phyloP scores from a whole-genome alignment of 2,329 filamentous ascomycete genomes.

The Aphanoascus verrucosus region DNA sequence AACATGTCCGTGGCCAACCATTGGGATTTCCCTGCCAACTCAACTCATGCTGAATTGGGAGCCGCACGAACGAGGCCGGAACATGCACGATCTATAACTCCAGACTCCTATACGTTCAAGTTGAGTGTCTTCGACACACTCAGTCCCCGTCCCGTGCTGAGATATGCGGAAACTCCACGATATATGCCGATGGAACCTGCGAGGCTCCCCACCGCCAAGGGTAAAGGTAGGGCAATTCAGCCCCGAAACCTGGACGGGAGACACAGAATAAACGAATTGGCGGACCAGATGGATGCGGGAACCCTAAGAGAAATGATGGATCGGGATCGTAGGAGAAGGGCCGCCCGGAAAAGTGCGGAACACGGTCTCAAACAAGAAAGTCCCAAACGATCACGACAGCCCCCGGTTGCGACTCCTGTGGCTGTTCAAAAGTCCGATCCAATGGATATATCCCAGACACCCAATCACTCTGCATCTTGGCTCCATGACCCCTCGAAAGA shows the following conservation, averaged over 20 bases:
- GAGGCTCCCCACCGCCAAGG: slow-evolving; percentile 41
- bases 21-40: slow-evolving; percentile 44
- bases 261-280: slow-evolving; percentile 57
- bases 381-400: not conserved
- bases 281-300: slow-evolving; percentile 73
- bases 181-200: slow-evolving; percentile 41
- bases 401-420: not conserved
- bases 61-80: slow-evolving; percentile 52
- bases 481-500: slow-evolving; percentile 26
- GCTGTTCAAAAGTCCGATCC: not conserved
- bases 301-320: slow-evolving; percentile 85
- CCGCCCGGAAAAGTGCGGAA: slow-evolving; percentile 29
- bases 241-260: slow-evolving; percentile 52
- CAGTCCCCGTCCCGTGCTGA: slow-evolving; percentile 72
- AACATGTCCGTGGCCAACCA: slow-evolving; percentile 59
- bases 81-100: slow-evolving; percentile 57
- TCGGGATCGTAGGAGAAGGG: slow-evolving; percentile 58
- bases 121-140: slow-evolving; percentile 72
- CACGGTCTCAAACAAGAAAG: slow-evolving; percentile 29
- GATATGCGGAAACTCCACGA: slow-evolving; percentile 57
- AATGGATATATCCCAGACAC: not conserved
- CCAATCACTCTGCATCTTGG: slow-evolving; percentile 22
- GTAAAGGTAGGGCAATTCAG: slow-evolving; percentile 45
- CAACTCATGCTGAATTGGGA: slow-evolving; percentile 58
- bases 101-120: slow-evolving; percentile 63